A percentile compares a stretch with the other conserved stretches of the same genome.
phyloP scores from a whole-genome alignment of 257 asterid genomes.

The Lycium ferocissimum region DNA sequence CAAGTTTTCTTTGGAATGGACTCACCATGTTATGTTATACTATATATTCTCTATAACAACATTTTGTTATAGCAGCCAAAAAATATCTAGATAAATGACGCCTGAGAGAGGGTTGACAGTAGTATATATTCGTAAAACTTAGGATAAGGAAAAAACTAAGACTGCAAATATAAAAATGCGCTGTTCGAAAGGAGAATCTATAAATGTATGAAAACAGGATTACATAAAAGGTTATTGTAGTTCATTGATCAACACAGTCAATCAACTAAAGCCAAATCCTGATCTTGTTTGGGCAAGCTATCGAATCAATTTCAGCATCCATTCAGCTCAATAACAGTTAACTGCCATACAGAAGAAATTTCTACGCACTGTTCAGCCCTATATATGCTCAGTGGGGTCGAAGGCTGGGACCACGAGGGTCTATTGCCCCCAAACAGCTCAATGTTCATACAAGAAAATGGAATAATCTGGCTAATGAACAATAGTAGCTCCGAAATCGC shows the following conservation, averaged over 20 bases:
- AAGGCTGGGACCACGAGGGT: too few species aligned
- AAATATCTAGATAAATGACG: too few species aligned
- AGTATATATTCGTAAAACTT: too few species aligned
- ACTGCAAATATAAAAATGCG: neutral
- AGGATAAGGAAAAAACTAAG: neutral
- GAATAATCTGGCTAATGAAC: neutral
- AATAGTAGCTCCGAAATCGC: neutral
- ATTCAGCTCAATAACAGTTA: neutral
- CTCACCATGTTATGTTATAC: too few species aligned
- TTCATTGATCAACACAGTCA: constrained; percentile 21
- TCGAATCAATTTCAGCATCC: neutral
- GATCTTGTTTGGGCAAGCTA: neutral
- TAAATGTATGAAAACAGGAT: neutral
- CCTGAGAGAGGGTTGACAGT: too few species aligned
- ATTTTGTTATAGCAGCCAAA: too few species aligned
- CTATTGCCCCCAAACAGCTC: too few species aligned
- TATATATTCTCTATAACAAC: too few species aligned
- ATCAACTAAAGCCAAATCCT: neutral
- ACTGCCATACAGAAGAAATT: too few species aligned
- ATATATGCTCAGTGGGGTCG: too few species aligned
- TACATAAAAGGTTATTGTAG: neutral
- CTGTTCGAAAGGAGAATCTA: neutral
- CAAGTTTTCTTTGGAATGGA: too few species aligned
- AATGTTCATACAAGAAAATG: neutral
- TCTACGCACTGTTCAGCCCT: too few species aligned